These are phyloP conservation scores for Grigorovia humatica DNA, from an alignment of 805 yeast genomes.

Conservation along the genomic window DNA sequence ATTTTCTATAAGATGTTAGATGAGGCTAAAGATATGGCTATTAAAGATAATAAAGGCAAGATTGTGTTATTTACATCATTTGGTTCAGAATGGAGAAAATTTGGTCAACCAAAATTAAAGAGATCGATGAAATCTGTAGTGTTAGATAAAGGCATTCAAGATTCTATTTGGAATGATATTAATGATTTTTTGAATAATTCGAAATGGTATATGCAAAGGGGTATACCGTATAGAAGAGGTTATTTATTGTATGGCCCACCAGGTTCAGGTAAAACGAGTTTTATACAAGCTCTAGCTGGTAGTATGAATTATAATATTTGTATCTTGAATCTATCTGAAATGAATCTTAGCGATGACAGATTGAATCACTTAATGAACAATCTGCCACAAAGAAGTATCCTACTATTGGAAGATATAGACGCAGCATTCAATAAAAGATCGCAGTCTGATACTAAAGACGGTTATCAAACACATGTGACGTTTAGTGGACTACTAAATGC, in stretches of 20 bases:
- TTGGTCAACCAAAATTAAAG: slow-evolving; percentile 89
- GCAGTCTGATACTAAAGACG: slow-evolving; percentile 47
- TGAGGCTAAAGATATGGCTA: slow-evolving; percentile 80
- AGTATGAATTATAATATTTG: slow-evolving; percentile 93
- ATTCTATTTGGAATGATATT: slow-evolving; percentile 58
- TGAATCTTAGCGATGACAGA: slow-evolving; percentile 87
- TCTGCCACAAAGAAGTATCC: slow-evolving; percentile 78
- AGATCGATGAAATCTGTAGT: slow-evolving; percentile 78
- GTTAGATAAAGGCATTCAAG: slow-evolving; percentile 65
- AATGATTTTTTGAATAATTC: slow-evolving; percentile 70
- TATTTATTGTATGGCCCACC: slow-evolving; percentile 94
- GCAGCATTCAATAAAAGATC: slow-evolving; percentile 90
- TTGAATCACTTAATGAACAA: slow-evolving; percentile 93
- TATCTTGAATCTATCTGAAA: slow-evolving; percentile 80
- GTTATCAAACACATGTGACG: slow-evolving; percentile 81
- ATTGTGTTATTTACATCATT: slow-evolving; percentile 89
- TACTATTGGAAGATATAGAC: slow-evolving; percentile 86
- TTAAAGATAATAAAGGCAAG: slow-evolving; percentile 78
- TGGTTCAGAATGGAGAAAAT: slow-evolving; percentile 99
- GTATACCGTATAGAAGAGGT: slow-evolving; percentile 96
- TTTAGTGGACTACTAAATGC: slow-evolving; percentile 92
- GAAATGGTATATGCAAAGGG: slow-evolving; percentile 87
- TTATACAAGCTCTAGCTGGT: slow-evolving; percentile 94
- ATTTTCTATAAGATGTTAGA: slow-evolving; percentile 59
- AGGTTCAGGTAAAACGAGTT: slow-evolving; percentile 92